Evolutionary conservation across 768 basidiomycete genomes (phyloP), one percentile per base, ranked within the genome.

Genomic region (Lentinula detonsa): DNA sequence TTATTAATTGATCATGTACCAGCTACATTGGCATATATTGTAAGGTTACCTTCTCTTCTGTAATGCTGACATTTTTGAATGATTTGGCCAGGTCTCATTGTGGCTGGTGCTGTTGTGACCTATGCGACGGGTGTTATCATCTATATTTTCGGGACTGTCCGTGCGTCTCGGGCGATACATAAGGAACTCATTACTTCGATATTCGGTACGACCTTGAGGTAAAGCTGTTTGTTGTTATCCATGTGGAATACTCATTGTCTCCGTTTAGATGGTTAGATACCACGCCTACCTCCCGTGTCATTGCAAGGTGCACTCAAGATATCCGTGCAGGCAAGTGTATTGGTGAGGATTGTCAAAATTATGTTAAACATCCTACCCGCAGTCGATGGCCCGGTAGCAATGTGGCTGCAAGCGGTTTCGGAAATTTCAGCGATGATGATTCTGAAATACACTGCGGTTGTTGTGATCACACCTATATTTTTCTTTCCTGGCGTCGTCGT

Each of bases 221-320:
- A 48, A 39, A 63, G 61, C 16, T 48, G 34, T 18, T 28, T 10
- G 16, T 35, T 33, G 1, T 35, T 9, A 5, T 42, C 6, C 3
- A 35, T 46, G 13, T 34, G 5, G 16, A 15, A 11, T 53, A 8
- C 33, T 60, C 8, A 34, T 55, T 35, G 15, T 13, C 5, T 21
- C 11, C 33, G 13, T 8, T 65, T 72, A 79, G 82, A 61, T 83
- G 79, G 77, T 71, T 83, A 8, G 82, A 84, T 62, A 75, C 69
- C 6, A 80, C 79, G 1, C 81, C 81, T 0, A 75, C 75, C 0
- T 80, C 81, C n/a, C 74, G 81, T 3, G 75, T 83, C 59, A 78
- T 81, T 42, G 71, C 79, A 15, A 72, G 81, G 37, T 78, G 77
- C 64, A 82, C 81, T 0, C 76, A 80, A 39, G 81, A 82, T 65